Conservation (phyloP, 345 rosid genomes). For the Bruguiera gymnorhiza region DNA sequence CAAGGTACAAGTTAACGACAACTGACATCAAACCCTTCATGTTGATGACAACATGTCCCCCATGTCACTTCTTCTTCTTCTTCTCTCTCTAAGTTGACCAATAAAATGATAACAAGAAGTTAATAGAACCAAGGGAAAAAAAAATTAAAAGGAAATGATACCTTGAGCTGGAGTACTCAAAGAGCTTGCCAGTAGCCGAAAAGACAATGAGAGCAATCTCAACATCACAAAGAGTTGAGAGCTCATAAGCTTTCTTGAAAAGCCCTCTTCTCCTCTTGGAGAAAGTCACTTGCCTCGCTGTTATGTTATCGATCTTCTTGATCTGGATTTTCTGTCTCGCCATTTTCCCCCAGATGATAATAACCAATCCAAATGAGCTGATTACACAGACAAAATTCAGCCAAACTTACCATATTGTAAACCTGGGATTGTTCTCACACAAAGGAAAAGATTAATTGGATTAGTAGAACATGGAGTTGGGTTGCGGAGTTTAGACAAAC, state of each 20-base stretch:
- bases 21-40: not conserved
- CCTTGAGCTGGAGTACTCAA: conserved; percentile 43
- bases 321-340: conserved; percentile 46
- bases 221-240: conserved; percentile 45
- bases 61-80: not conserved
- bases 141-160: not conserved
- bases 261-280: conserved; percentile 47
- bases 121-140: not conserved
- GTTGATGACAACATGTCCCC: not conserved
- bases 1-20: not conserved
- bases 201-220: conserved; percentile 35
- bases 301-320: conserved; percentile 38
- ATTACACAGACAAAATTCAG: conserved; percentile 2
- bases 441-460: too few species aligned
- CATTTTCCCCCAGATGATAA: conserved; percentile 17
- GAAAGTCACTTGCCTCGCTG: conserved; percentile 48
- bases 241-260: conserved; percentile 47
- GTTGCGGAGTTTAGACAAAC: too few species aligned
- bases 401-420: not conserved
- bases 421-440: too few species aligned
- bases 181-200: conserved; percentile 40
- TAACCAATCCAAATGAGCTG: not conserved
- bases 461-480: too few species aligned
- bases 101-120: not conserved
- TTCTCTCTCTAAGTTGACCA: conserved; percentile 1